A percentile compares a stretch with the other conserved stretches of the same genome.
Evolutionary conservation across 805 yeast genomes (phyloP).

Genomic region (Komagataella populi): DNA sequence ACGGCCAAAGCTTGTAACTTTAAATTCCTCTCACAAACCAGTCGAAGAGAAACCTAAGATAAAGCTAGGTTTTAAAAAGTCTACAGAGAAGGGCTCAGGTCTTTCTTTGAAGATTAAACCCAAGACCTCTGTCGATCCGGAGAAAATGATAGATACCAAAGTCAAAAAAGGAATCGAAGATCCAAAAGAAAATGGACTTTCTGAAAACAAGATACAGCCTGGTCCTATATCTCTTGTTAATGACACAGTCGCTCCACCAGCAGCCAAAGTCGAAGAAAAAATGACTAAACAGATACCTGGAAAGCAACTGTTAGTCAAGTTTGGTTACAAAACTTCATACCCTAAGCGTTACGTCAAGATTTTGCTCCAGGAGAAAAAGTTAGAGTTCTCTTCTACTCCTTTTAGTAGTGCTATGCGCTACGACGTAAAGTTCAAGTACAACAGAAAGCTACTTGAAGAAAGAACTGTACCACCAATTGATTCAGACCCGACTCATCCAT

Average conservation of each 20-base stretch:
- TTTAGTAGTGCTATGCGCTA: neutral
- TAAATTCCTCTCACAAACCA: neutral
- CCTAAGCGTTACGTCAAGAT: neutral
- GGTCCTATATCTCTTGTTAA: neutral
- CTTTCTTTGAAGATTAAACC: neutral
- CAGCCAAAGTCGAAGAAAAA: neutral
- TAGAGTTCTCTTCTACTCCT: neutral
- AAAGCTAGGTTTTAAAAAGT: constrained; percentile 9
- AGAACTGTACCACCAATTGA: neutral
- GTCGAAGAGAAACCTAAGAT: constrained; percentile 5
- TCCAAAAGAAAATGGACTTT: neutral
- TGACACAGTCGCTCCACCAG: neutral
- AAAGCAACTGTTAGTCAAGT: neutral
- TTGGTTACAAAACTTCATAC: neutral
- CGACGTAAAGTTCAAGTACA: neutral
- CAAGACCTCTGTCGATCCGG: neutral
- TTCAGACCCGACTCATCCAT: neutral
- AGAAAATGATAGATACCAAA: neutral
- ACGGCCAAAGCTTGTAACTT: neutral
- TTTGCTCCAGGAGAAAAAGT: neutral
- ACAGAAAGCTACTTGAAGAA: neutral
- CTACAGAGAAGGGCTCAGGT: neutral
- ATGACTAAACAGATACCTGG: neutral
- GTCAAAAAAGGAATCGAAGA: neutral
- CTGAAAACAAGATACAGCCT: neutral